Evolutionary conservation across 1,284 basidiomycete genomes (phyloP).

Genomic region (Cutaneotrichosporon cutaneum): DNA sequence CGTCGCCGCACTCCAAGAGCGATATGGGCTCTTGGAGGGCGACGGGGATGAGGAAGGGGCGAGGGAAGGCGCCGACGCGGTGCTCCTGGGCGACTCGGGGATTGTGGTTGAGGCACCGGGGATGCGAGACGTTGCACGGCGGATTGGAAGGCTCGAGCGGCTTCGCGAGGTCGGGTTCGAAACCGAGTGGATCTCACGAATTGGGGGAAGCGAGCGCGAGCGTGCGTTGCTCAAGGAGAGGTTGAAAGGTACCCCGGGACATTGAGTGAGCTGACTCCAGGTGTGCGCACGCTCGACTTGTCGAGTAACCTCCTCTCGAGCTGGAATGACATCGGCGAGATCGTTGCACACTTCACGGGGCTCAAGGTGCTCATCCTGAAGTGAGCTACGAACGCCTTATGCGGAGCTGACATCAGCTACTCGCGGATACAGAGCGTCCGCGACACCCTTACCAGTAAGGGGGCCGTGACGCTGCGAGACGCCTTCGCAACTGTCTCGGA

Average conservation of each 20-base stretch:
- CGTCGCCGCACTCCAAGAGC: constrained; percentile 67
- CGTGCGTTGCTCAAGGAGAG: constrained; percentile 31
- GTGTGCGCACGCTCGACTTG: constrained; percentile 74
- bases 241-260: constrained; percentile 28
- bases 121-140: constrained; percentile 71
- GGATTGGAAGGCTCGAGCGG: constrained; percentile 65
- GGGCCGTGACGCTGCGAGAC: constrained; percentile 29
- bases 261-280: constrained; percentile 54
- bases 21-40: constrained; percentile 58
- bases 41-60: constrained; percentile 56
- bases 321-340: constrained; percentile 69
- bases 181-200: constrained; percentile 59
- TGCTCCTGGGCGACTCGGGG: constrained; percentile 74
- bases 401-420: constrained; percentile 29
- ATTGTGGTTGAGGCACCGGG: constrained; percentile 86
- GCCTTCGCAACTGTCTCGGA: constrained; percentile 64
- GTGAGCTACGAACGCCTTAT: constrained; percentile 54
- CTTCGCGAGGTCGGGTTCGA: constrained; percentile 78
- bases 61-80: constrained; percentile 21
- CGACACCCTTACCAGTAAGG: constrained; percentile 40
- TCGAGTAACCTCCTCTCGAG: constrained; percentile 71
- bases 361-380: constrained; percentile 73
- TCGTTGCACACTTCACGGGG: constrained; percentile 63
- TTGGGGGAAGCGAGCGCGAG: constrained; percentile 57
- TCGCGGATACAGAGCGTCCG: constrained; percentile 63